These are phyloP conservation scores for Gelatoporia subvermispora DNA, from an alignment of 768 basidiomycete genomes.

Conservation along the genomic window DNA sequence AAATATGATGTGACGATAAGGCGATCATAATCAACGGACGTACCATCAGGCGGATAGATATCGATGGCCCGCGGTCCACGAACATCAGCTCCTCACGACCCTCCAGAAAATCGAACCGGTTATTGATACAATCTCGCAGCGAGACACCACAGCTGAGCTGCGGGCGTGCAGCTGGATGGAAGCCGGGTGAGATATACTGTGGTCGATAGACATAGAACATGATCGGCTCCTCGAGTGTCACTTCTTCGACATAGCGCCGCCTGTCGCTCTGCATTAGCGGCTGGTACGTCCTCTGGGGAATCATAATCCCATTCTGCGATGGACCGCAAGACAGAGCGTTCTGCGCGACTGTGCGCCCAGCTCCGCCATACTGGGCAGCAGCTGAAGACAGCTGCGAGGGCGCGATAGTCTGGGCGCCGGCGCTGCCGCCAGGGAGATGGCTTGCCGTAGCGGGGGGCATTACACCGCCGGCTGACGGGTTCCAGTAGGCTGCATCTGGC, in stretches of 20 bases:
- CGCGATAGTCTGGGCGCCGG: no score
- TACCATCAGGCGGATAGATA: constrained; percentile 75
- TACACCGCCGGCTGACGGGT: no score
- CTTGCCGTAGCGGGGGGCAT: no score
- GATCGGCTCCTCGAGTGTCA: constrained; percentile 57
- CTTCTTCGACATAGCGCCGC: constrained; percentile 71
- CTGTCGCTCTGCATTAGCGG: constrained; percentile 76
- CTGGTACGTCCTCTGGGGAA: constrained; percentile 69
- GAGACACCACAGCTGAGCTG: constrained; percentile 57
- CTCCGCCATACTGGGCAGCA: not conserved
- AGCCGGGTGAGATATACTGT: no score
- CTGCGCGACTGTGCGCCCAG: constrained; percentile 8
- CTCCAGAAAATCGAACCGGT: constrained; percentile 48
- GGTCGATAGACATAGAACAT: constrained; percentile 49
- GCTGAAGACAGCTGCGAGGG: not conserved
- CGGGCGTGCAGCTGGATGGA: no score
- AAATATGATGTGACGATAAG: constrained; percentile 3
- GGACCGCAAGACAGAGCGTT: constrained; percentile 7
- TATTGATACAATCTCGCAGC: constrained; percentile 59
- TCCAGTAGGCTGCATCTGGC: no score
- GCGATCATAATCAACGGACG: constrained; percentile 16
- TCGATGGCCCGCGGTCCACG: constrained; percentile 67
- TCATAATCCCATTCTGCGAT: constrained; percentile 24
- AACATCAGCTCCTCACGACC: constrained; percentile 66
- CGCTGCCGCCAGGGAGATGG: no score